Evolutionary conservation across 2,329 filamentous ascomycete species (phyloP), one percentile per base, ranked within the genome.

Genomic region (Botrytis pseudocinerea): DNA sequence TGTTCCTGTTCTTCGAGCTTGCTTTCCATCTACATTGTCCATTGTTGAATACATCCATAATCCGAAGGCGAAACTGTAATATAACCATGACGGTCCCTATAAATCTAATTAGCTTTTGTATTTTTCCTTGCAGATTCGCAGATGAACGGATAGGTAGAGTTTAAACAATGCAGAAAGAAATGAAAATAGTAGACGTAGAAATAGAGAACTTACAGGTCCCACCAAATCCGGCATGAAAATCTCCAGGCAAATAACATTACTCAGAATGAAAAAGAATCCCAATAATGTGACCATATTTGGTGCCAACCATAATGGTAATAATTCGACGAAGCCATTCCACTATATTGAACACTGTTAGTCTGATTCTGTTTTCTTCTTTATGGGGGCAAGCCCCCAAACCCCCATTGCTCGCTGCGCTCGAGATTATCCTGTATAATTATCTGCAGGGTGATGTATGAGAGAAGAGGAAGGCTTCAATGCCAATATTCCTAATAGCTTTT

Each of bases 1-100:
- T 6, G 95, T 98, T 70, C 95, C 95, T 6, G 96, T 99, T 79
- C 96, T 89, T 76, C 96, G 89, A 73, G 96, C 96, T 85, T 99
- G 96, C 84, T 99, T 99, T 78, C 96, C 96, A 82, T 99, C 96
- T 76, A 98, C 92, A 82, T 99, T 99, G 85, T 99, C 96, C 92
- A 99, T 95, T 22, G 96, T 99, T 78, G 96, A 97, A 84, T 98
- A 97, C 93, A 97, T 96, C 92, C 97, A 99, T 74, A 99, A 88
- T 59, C 96, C 96, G 77, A 97, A 89, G 1, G 95, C 95, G 82
- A 98, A 98, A 84, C 94, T 97, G 82, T 93, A 97, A 85, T 97
- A 98, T 32, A 98, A 83, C 95, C 96, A 98, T 79, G 91, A 88
- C 14, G 95, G 94, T 32, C 91, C 93, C 91, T 96, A 80, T 69